A percentile compares a stretch with the other conserved stretches of the same genome.
phyloP scores from a whole-genome alignment of 441 rosid genomes.

The Mallotus repandus region DNA sequence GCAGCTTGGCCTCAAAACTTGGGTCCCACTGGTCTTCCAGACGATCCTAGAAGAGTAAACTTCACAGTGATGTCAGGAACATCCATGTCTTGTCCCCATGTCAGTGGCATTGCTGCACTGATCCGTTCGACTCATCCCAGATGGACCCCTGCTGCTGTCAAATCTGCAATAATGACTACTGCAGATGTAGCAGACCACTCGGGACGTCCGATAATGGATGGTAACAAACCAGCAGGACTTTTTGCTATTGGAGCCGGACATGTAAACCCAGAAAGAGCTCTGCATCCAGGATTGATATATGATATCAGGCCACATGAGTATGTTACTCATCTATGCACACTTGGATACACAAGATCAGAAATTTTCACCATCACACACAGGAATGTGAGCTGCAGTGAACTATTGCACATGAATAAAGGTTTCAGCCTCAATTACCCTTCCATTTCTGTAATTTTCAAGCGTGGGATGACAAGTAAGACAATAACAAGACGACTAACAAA shows the following conservation, averaged over 20 bases:
- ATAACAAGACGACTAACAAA: slow-evolving; percentile 57
- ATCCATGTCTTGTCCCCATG: slow-evolving; percentile 86
- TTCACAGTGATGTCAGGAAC: slow-evolving; percentile 80
- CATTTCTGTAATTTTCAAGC: slow-evolving; percentile 54
- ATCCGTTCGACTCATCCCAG: slow-evolving; percentile 64
- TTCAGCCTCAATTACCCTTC: slow-evolving; percentile 89
- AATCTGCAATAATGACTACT: slow-evolving; percentile 86
- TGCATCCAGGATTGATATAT: slow-evolving; percentile 72
- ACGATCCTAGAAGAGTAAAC: slow-evolving; percentile 61
- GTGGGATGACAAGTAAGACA: slow-evolving; percentile 42
- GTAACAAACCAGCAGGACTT: slow-evolving; percentile 53
- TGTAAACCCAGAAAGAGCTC: slow-evolving; percentile 59
- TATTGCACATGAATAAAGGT: slow-evolving; percentile 39
- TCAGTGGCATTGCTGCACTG: slow-evolving; percentile 74
- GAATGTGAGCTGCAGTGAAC: slow-evolving; percentile 59
- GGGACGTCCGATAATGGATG: slow-evolving; percentile 54
- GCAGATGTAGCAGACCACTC: slow-evolving; percentile 55
- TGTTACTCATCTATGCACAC: slow-evolving; percentile 59
- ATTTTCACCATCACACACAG: slow-evolving; percentile 73
- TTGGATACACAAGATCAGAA: slow-evolving; percentile 64
- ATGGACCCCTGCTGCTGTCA: slow-evolving; percentile 79
- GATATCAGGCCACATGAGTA: slow-evolving; percentile 65
- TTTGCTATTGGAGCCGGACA: slow-evolving; percentile 77
- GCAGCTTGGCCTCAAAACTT: slow-evolving; percentile 85
- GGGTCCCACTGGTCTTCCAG: slow-evolving; percentile 69